Evolutionary conservation across 2,329 filamentous ascomycete species (phyloP).

Genomic region (Aspergillus sp.): DNA sequence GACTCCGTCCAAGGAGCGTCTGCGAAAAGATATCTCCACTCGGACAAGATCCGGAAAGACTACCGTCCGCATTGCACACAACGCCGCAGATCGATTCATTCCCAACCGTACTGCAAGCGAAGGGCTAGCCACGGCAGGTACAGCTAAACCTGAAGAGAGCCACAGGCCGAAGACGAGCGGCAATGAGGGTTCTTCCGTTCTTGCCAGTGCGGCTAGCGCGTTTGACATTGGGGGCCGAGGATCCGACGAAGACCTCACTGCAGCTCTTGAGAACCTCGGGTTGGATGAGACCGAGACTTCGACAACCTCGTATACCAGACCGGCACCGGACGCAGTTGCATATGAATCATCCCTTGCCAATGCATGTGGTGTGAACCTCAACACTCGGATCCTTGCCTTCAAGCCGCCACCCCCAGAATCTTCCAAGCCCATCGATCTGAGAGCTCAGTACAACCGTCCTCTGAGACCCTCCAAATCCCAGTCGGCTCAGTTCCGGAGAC

Average conservation of each 20-base stretch:
- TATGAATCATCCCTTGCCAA: conserved; percentile 89
- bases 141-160: conserved; percentile 80
- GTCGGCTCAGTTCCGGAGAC: conserved; percentile 83
- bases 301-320: conserved; percentile 65
- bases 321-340: conserved; percentile 81
- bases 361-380: conserved; percentile 88
- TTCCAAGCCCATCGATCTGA: conserved; percentile 95
- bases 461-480: conserved; percentile 73
- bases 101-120: conserved; percentile 90
- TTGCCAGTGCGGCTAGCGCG: conserved; percentile 70
- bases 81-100: conserved; percentile 89
- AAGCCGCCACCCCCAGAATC: conserved; percentile 98
- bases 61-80: conserved; percentile 65
- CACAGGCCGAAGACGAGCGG: conserved; percentile 70
- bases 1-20: conserved; percentile 62
- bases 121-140: conserved; percentile 76
- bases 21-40: conserved; percentile 54
- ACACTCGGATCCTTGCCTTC: conserved; percentile 94
- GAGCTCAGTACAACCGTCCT: conserved; percentile 96
- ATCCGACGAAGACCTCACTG: conserved; percentile 71
- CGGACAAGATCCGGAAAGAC: conserved; percentile 64
- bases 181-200: conserved; percentile 69
- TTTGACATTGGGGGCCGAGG: conserved; percentile 62
- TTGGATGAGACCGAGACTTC: conserved; percentile 71
- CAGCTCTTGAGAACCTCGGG: conserved; percentile 76